A percentile compares a stretch with the other conserved stretches of the same genome.
These are phyloP conservation scores for Casaregolazyma suthepensis DNA, from an alignment of 1,139 yeast species.

Conservation along the genomic window DNA sequence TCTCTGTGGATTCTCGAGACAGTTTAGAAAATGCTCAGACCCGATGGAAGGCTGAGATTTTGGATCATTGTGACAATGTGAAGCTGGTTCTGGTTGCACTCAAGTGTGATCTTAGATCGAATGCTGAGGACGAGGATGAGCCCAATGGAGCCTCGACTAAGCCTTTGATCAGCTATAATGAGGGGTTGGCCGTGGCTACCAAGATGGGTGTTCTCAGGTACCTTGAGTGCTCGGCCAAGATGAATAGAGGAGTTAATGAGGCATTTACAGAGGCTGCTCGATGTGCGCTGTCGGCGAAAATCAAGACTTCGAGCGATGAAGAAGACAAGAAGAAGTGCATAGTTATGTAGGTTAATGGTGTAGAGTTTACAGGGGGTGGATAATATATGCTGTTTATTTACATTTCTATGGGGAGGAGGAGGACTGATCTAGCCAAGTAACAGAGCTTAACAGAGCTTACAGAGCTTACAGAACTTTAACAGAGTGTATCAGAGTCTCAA, in stretches of 20 bases:
- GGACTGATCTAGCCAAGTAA: too few relatives aligned
- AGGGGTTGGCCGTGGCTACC: conserved; percentile 78
- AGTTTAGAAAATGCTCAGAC: conserved; percentile 90
- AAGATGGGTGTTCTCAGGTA: conserved; percentile 68
- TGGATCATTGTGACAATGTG: conserved; percentile 96
- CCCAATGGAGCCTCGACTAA: conserved; percentile 15
- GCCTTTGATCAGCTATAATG: conserved; percentile 61
- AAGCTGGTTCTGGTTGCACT: conserved; percentile 88
- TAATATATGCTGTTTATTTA: background rate
- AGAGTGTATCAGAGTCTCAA: too few relatives aligned
- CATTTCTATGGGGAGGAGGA: background rate
- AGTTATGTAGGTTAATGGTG: conserved; percentile 6
- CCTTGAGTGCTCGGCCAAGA: conserved; percentile 90
- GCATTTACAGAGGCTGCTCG: conserved; percentile 97
- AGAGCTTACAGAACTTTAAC: too few relatives aligned
- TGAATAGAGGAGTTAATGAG: conserved; percentile 91
- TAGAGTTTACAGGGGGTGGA: background rate
- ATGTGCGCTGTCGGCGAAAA: conserved; percentile 86
- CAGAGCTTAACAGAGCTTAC: too few relatives aligned
- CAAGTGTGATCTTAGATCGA: conserved; percentile 82
- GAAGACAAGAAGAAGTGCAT: conserved; percentile 14
- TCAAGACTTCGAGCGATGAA: conserved; percentile 57
- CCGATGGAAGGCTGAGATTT: conserved; percentile 95
- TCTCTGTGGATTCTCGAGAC: conserved; percentile 89
- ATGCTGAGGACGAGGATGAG: conserved; percentile 32